These are phyloP conservation scores for Lecanosticta acicola DNA, from an alignment of 2,329 filamentous ascomycete genomes.

Conservation along the genomic window DNA sequence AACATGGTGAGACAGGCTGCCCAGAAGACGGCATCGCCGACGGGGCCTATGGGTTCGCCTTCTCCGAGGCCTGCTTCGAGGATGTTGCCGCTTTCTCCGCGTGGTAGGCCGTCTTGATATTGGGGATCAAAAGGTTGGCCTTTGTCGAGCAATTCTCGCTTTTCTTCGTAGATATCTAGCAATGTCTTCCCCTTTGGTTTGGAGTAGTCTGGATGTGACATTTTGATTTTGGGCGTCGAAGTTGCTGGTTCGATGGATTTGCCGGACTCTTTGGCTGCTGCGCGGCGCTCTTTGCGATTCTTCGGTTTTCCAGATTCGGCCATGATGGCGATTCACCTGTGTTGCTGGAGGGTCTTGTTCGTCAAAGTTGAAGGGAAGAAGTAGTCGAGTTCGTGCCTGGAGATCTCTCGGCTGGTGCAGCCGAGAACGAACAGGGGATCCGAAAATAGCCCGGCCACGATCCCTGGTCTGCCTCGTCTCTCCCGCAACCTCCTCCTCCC, in stretches of 20 bases:
- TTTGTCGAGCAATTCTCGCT: constrained; percentile 40
- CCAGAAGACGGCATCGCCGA: constrained; percentile 46
- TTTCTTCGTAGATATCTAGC: constrained; percentile 65
- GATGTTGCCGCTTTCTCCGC: constrained; percentile 33
- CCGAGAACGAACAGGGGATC: no score
- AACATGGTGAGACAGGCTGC: constrained; percentile 60
- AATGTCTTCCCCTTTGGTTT: constrained; percentile 61
- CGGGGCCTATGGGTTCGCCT: constrained; percentile 42
- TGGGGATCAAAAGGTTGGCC: constrained; percentile 49
- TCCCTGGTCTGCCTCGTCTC: background rate
- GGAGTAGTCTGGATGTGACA: constrained; percentile 60
- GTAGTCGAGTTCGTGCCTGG: no score
- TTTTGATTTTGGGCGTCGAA: constrained; percentile 53
- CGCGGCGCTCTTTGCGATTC: constrained; percentile 45
- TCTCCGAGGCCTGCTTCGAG: constrained; percentile 34
- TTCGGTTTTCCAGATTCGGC: constrained; percentile 19
- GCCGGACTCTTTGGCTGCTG: constrained; percentile 32
- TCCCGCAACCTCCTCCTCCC: background rate
- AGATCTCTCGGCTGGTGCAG: no score
- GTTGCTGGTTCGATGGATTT: constrained; percentile 31
- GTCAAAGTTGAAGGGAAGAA: no score
- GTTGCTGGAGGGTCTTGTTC: no score
- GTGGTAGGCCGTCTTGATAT: constrained; percentile 27
- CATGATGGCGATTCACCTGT: constrained; percentile 1
- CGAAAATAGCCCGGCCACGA: background rate